Evolutionary conservation across 495 filamentous ascomycete species (phyloP).

Genomic region (Aspergillus haitiensis): DNA sequence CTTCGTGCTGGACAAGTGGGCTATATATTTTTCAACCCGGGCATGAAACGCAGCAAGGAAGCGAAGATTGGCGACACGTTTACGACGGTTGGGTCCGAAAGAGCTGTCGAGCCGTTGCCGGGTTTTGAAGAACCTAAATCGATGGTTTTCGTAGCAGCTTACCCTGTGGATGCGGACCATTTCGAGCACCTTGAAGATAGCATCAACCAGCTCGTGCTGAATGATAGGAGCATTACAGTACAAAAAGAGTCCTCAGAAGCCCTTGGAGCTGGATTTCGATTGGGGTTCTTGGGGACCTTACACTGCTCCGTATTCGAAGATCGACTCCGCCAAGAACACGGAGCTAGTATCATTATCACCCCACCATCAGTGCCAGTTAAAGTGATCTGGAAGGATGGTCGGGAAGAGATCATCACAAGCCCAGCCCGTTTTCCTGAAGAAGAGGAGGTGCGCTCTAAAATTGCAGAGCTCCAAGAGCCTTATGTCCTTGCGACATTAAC

Average conservation of each 20-base stretch:
- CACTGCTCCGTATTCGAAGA: conserved; percentile 99
- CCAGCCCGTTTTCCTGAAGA: conserved; percentile 82
- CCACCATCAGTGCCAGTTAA: conserved; percentile 93
- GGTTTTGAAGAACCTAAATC: conserved; percentile 98
- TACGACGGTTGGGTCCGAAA: conserved; percentile 79
- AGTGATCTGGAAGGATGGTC: conserved; percentile 72
- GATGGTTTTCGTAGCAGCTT: conserved; percentile 98
- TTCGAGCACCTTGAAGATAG: conserved; percentile 89
- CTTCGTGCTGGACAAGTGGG: conserved; percentile 92
- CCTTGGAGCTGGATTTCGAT: conserved; percentile 86
- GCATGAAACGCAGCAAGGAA: conserved; percentile 94
- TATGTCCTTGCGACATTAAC: conserved; percentile 86
- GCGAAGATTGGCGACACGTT: conserved; percentile 96
- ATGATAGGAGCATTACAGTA: conserved; percentile 90
- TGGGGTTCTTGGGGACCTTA: conserved; percentile 93
- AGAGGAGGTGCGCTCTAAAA: conserved; percentile 57
- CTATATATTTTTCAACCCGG: conserved; percentile 95
- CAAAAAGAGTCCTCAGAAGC: conserved; percentile 93
- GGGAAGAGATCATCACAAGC: conserved; percentile 73
- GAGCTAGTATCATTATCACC: conserved; percentile 93
- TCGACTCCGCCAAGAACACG: conserved; percentile 91
- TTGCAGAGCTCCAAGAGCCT: conserved; percentile 76
- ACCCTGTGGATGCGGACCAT: conserved; percentile 84
- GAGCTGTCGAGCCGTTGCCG: conserved; percentile 73
- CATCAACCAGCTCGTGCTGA: conserved; percentile 89